Percentiles rank a stretch among this genome's conserved stretches.
These are phyloP conservation scores for Mycena metata DNA, from an alignment of 768 basidiomycete species.

Conservation along the genomic window DNA sequence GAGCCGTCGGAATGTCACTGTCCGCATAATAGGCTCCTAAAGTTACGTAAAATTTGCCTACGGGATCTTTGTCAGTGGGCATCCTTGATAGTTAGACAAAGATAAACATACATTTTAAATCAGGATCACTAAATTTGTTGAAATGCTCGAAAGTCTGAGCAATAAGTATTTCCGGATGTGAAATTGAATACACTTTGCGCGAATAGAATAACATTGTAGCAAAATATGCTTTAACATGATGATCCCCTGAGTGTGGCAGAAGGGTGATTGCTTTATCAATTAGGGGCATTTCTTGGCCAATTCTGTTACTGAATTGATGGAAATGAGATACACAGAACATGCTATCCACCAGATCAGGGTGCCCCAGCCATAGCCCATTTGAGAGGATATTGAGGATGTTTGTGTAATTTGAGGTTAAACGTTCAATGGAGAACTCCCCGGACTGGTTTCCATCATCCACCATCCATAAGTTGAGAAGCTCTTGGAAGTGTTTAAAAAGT, in stretches of 20 bases:
- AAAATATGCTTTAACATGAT: background rate
- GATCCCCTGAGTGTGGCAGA: background rate
- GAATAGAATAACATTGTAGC: background rate
- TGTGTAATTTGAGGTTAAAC: background rate
- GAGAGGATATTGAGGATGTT: background rate
- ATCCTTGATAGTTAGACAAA: no score
- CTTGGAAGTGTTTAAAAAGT: background rate
- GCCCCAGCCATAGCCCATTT: background rate
- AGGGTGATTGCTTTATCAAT: background rate
- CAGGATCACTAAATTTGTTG: background rate
- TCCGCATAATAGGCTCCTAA: background rate
- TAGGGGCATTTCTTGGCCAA: background rate
- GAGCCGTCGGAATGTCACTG: background rate
- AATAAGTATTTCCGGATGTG: background rate
- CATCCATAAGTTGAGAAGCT: background rate
- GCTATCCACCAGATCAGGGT: background rate
- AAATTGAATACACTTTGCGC: background rate
- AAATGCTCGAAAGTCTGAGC: background rate
- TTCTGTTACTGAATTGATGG: background rate
- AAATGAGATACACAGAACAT: background rate
- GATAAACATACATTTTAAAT: background rate
- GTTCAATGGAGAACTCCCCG: no score
- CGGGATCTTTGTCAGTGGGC: no score
- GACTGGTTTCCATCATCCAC: background rate
- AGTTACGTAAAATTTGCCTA: background rate